Evolutionary conservation across 2,329 filamentous ascomycete species (phyloP), one percentile per base, ranked within the genome.

Genomic region (Fusarium citri): DNA sequence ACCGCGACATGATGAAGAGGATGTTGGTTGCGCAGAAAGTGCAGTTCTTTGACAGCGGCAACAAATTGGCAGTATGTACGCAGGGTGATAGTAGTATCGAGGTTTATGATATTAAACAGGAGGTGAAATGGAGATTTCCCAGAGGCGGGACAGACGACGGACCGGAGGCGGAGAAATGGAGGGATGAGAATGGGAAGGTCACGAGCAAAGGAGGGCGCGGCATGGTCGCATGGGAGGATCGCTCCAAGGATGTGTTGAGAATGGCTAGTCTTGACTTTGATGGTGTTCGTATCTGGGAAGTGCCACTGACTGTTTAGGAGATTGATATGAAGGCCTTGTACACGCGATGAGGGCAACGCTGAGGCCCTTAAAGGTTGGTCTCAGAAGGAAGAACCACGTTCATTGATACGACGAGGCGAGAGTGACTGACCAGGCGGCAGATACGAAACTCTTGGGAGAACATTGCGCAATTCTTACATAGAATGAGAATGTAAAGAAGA

Each of bases 71-170:
- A 3, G 34, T 30, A 26, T 63, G 56, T 34, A 22, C 47, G 6
- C 49, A 34, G 9, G 66, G 66, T 6, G 66, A 69, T 15, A 45
- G 47, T 14, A 63, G 66, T n/a, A 43, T 51, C 23, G 66, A 70
- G 16, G 34, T 67, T 5, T 69, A 63, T 16, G 66, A 70, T 20
- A 26, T 67, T 11, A 22, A 16, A 6, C 14, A 30, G 8, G 25
- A 67, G 3, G 45, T 55, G 2, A 69, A 69, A 18, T 70, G 66
- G 66, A 53, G 66, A 15, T 58, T 69, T 47, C 28, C 51, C 4
- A 51, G 66, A 48, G 66, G 66, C 3, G 66, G 66, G 3, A 70
- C 61, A 8, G 66, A 67, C 18, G 61, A 55, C 20, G 53, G 45
- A 2, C 34, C 48, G 5, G 42, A 53, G 3, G 25, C 48, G 30